Evolutionary conservation across 306 rosid species (phyloP).

Genomic region (Ziziphus jujuba): DNA sequence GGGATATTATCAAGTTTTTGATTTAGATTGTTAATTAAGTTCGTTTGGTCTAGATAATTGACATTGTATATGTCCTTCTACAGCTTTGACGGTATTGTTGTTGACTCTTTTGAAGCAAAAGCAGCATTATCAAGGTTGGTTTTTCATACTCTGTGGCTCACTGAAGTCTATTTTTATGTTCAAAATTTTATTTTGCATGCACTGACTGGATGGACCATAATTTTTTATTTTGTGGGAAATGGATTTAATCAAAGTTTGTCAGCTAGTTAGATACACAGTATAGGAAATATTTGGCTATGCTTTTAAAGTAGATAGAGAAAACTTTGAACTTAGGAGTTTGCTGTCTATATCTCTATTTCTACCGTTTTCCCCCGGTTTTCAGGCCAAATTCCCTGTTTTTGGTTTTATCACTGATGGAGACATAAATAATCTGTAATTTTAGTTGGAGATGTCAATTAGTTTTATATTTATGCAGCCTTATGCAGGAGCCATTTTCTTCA

Average conservation of each 20-base stretch:
- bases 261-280: too few relatives aligned
- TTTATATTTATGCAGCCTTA: constrained; percentile 95
- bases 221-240: too few relatives aligned
- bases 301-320: too few relatives aligned
- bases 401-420: not conserved
- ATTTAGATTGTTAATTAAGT: not conserved
- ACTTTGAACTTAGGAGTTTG: too few relatives aligned
- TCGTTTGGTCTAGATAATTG: constrained; percentile 10
- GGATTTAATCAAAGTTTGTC: too few relatives aligned
- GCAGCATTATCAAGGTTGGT: constrained; percentile 78
- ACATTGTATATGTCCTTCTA: constrained; percentile 15
- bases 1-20: not conserved
- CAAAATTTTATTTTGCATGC: constrained; percentile 8
- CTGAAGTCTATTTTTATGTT: constrained; percentile 13
- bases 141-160: constrained; percentile 24
- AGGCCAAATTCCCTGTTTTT: not conserved
- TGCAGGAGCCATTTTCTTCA: constrained; percentile 98
- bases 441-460: constrained; percentile 61
- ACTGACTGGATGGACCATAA: too few relatives aligned
- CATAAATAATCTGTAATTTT: constrained; percentile 17
- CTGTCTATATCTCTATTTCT: too few relatives aligned
- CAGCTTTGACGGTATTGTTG: constrained; percentile 91
- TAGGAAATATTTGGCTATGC: too few relatives aligned
- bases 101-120: constrained; percentile 72
- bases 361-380: not conserved